Base-by-base conservation (phyloP, 2,329 filamentous ascomycete genomes). In the Graphilbum ipis-grandicollis region DNA sequence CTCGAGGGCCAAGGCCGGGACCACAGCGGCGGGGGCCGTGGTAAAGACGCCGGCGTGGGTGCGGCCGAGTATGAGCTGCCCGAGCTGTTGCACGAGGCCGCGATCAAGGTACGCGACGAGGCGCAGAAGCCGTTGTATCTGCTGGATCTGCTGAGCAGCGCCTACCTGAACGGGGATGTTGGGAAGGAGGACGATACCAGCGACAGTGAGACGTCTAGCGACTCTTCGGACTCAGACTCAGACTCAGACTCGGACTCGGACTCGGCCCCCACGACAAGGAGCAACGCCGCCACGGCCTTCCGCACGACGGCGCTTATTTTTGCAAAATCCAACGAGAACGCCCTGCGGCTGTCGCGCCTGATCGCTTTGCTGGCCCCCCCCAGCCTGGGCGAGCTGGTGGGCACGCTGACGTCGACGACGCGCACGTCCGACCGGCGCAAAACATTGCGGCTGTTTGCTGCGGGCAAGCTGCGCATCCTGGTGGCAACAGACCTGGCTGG, bases 401-500 rank as follows among this genome's bases (percentile, higher is more conserved):
- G 73, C 41, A 83, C 77, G 0, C 69, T 90, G 42, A 82, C 82
- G 13, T 86, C 82, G 17, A 81, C 81, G 0, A 79, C 76, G 19
- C 72, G 79, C n/a, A 81, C 77, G 1, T 71, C 76, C 13, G 65
- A 70, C 13, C 76, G 80, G 14, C 70, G 72, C 41, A 75, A 73
- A 47, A 74, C 77, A 0, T 62, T 86, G 19, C 65, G 66, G 19
- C 66, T 69, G n/a, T 86, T 88, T 53, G 58, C 66, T 4, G 54
- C 60, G 8, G 67, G 66, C 39, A 70, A 17, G 6, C 56, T 81
- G 19, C 75, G 75, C 7, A 73, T 93, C 33, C 71, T 96, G 31
- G 77, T 96, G 33, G 85, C 86, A 1, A 93, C 90, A 0, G 88
- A 96, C 52, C 78, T 92, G n/a, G 83, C 90, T 1, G 83, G 85